Conservation (phyloP, 495 filamentous ascomycete species). For the Neurospora discreta region DNA sequence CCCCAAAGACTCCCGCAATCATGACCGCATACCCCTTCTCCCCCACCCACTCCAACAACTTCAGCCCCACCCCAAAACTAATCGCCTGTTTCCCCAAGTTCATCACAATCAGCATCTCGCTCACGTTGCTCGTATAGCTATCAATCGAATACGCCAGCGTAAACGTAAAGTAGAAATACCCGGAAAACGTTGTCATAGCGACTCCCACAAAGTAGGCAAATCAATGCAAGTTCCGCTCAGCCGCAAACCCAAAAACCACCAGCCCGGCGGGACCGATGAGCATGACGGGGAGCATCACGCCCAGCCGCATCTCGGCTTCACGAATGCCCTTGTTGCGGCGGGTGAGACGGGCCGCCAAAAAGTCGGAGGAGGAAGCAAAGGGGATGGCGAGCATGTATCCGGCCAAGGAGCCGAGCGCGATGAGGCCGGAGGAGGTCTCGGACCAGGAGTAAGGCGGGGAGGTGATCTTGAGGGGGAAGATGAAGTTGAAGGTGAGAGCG, state of each 20-base stretch:
- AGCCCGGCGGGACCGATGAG: slow-evolving; percentile 43
- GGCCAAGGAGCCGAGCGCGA: slow-evolving; percentile 39
- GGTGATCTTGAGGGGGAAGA: slow-evolving; percentile 46
- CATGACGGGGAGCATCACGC: slow-evolving; percentile 43
- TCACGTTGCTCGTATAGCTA: slow-evolving; percentile 44
- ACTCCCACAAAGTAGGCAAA: slow-evolving; percentile 44
- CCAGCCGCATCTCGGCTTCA: slow-evolving; percentile 52
- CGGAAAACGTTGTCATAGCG: slow-evolving; percentile 39
- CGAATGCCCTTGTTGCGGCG: slow-evolving; percentile 44
- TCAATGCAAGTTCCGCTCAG: slow-evolving; percentile 44
- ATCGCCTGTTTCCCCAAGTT: slow-evolving; percentile 57
- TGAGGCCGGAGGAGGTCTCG: slow-evolving; percentile 43
- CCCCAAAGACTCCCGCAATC: slow-evolving; percentile 47
- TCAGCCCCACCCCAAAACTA: slow-evolving; percentile 48
- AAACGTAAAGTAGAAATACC: slow-evolving; percentile 49
- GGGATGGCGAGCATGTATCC: slow-evolving; percentile 46
- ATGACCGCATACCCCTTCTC: slow-evolving; percentile 44
- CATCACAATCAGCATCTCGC: slow-evolving; percentile 58
- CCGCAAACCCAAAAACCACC: slow-evolving; percentile 44
- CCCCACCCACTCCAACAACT: slow-evolving; percentile 48
- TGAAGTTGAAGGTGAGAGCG: slow-evolving; percentile 48
- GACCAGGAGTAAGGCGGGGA: slow-evolving; percentile 48
- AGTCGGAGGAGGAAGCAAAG: slow-evolving; percentile 45
- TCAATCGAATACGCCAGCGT: slow-evolving; percentile 52
- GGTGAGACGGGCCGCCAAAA: slow-evolving; percentile 44